Base-by-base conservation (phyloP, 306 rosid genomes). In the Rosa lucieae region DNA sequence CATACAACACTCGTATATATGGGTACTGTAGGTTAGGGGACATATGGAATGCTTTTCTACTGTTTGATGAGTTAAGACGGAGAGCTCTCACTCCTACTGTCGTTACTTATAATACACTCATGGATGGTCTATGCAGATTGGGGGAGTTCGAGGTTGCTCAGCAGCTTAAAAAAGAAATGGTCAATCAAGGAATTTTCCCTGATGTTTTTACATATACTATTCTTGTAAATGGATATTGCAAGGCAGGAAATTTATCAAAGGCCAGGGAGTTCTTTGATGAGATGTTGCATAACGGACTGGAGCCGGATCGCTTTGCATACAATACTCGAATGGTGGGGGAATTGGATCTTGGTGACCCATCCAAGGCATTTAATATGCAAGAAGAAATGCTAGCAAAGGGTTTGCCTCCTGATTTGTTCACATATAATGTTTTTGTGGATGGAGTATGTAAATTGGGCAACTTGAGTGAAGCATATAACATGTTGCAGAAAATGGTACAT, bases 301-400 rank as follows among this genome's bases (percentile, higher is more conserved):
- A 70, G 84, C 97, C 94, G 0, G 98, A 93, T 77, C 87, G 85
- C 47, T 82, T 70, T 84, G 90, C 94, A 0, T 93, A 89, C 71
- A 87, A 76, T 70, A 89, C 98, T 77, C 86, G 84, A 72, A 86
- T 91, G 49, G 92, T 81, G 10, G 94, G 91, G 78, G 92, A 93
- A 55, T 68, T 93, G 82, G 85, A 79, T 84, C 85, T 88, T 17
- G 98, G 94, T 61, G 90, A 91, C 77, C 59, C 88, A 67, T 87
- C 72, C 10, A 67, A 59, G 78, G 94, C 97, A 68, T 86, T 85
- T 73, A 88, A 87, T 29, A 82, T 91, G 90, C 89, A 84, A 76
- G 97, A 91, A 81, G 97, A 93, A 78, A 93, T 93, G 94, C 83
- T 79, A 48, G 89, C 89, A 49, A 72, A 69, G 77, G 94, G 94